These are phyloP conservation scores for Suillus discolor DNA, from an alignment of 768 basidiomycete genomes.

Conservation along the genomic window DNA sequence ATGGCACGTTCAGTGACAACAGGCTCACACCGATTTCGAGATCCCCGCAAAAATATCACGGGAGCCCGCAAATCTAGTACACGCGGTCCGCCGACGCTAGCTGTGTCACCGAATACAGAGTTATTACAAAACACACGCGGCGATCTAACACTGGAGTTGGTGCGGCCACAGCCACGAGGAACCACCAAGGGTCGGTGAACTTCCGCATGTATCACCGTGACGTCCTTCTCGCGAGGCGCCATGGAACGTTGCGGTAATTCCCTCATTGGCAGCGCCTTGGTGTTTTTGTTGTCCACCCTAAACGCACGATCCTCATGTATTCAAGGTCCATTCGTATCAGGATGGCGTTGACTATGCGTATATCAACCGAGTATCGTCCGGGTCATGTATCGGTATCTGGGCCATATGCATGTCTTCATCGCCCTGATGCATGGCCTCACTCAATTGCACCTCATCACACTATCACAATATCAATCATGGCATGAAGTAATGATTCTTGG, in stretches of 20 bases:
- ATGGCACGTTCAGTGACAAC: neutral
- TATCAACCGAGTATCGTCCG: neutral
- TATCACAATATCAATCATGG: neutral
- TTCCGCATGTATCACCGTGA: neutral
- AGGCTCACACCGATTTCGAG: neutral
- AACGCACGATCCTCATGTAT: neutral
- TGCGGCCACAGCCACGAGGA: neutral
- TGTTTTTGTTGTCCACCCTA: neutral
- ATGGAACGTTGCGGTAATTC: neutral
- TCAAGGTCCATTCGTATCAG: neutral
- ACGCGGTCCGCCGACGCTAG: neutral
- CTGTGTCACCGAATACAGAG: neutral
- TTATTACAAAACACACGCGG: neutral
- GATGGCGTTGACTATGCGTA: neutral
- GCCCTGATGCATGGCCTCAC: neutral
- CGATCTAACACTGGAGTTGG: neutral
- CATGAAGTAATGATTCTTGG: neutral
- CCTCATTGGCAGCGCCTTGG: constrained; percentile 1
- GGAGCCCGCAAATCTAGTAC: neutral
- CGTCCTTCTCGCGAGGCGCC: neutral
- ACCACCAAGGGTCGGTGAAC: neutral
- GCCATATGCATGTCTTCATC: neutral
- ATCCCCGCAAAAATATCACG: neutral
- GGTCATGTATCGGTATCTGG: neutral
- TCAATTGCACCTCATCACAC: neutral